A percentile compares a stretch with the other conserved stretches of the same genome.
These are phyloP conservation scores for Ochromonas danica DNA, from an alignment of 108 stramenopile species.

Conservation along the genomic window DNA sequence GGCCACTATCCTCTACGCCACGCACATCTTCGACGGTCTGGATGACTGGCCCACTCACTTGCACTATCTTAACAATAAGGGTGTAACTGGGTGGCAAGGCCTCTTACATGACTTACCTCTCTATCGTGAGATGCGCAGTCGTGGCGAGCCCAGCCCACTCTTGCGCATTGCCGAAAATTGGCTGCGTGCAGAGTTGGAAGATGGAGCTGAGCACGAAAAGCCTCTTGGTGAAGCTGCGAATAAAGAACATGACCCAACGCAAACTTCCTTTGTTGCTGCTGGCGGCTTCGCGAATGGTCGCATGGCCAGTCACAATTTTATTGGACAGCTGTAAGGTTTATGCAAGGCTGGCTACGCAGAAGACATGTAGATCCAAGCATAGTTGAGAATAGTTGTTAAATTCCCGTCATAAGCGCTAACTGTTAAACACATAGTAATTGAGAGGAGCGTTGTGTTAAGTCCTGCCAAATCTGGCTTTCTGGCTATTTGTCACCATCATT, in stretches of 20 bases:
- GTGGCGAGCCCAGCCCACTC: constrained; percentile 38
- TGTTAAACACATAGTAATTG: too few species aligned
- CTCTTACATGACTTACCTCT: constrained; percentile 48
- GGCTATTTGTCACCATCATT: too few species aligned
- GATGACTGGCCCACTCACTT: constrained; percentile 75
- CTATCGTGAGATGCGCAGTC: constrained; percentile 40
- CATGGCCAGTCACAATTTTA: constrained; percentile 22
- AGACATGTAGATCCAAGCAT: too few species aligned
- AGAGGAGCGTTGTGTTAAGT: too few species aligned
- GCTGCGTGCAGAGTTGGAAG: constrained; percentile 37
- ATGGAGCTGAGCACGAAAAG: background rate
- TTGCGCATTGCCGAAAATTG: constrained; percentile 39
- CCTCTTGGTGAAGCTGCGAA: constrained; percentile 7
- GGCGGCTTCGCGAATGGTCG: constrained; percentile 27
- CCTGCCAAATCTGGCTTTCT: too few species aligned
- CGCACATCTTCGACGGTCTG: constrained; percentile 95
- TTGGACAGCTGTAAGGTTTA: too few species aligned
- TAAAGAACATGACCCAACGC: background rate
- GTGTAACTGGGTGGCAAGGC: constrained; percentile 57
- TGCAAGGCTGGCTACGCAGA: too few species aligned
- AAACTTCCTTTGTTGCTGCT: constrained; percentile 8
- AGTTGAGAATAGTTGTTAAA: too few species aligned
- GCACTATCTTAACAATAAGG: constrained; percentile 53
- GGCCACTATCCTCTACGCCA: constrained; percentile 94
- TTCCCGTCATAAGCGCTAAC: too few species aligned